Evolutionary conservation across 257 asterid species (phyloP).

Genomic region (Leonotis leonurus): DNA sequence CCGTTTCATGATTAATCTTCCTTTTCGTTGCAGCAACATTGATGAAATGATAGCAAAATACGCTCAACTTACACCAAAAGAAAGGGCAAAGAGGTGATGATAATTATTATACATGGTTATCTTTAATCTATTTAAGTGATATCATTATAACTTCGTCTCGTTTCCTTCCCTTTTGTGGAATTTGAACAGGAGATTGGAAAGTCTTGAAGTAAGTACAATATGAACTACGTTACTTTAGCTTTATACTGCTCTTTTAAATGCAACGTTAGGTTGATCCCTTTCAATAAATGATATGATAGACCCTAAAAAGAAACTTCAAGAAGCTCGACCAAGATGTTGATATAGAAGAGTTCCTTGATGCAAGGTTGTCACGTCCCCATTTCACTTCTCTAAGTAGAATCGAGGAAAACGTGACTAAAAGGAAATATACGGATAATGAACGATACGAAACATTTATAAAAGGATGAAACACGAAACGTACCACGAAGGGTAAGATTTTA

Average conservation of each 20-base stretch:
- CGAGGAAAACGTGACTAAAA: too few species aligned
- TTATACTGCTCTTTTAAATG: neutral
- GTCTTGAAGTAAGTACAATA: conserved; percentile 70
- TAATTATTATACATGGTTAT: conserved; percentile 4
- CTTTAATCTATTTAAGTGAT: neutral
- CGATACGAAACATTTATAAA: too few species aligned
- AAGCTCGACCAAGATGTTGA: conserved; percentile 82
- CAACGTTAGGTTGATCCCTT: conserved; percentile 12
- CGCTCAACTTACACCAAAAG: conserved; percentile 77
- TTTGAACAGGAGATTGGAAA: conserved; percentile 76
- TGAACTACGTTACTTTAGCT: conserved; percentile 1
- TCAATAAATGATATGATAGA: conserved; percentile 30
- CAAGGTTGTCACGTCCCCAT: too few species aligned
- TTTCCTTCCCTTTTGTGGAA: conserved; percentile 2
- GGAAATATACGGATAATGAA: too few species aligned
- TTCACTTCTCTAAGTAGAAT: too few species aligned
- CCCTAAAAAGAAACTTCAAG: conserved; percentile 73
- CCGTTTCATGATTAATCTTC: neutral
- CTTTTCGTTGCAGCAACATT: conserved; percentile 47
- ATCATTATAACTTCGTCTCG: conserved; percentile 1
- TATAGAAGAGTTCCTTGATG: conserved; percentile 69
- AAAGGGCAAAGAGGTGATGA: conserved; percentile 67
- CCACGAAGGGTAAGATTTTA: too few species aligned
- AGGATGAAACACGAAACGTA: too few species aligned
- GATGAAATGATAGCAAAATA: conserved; percentile 79